Conservation (phyloP, 163 green algal species). For the Smithsoniella earleae region DNA sequence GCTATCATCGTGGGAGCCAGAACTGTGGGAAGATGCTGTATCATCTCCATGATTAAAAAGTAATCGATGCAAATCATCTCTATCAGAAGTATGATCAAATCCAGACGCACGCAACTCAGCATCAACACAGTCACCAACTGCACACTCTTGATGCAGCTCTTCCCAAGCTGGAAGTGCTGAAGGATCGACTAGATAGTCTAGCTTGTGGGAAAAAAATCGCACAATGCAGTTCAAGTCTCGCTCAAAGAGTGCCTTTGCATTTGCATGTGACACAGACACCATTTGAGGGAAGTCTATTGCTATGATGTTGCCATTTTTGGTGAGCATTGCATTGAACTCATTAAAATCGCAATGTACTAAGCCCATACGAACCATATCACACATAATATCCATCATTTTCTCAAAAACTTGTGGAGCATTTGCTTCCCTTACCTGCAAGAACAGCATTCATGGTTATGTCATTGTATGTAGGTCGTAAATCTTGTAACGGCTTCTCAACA, state of each 20-base stretch:
- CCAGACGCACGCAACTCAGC: constrained; percentile 28
- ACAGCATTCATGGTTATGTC: no score
- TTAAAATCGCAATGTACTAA: constrained; percentile 99
- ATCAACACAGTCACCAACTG: neutral
- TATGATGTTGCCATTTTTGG: constrained; percentile 55
- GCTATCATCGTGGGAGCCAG: no score
- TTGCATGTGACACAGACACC: constrained; percentile 82
- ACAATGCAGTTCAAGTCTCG: constrained; percentile 82
- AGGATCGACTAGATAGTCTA: neutral
- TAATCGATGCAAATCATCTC: neutral
- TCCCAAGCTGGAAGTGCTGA: neutral
- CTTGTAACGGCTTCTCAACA: neutral
- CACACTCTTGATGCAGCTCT: neutral
- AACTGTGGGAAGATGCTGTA: no score
- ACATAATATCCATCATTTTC: constrained; percentile 71
- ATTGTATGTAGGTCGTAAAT: neutral
- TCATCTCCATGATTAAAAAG: neutral
- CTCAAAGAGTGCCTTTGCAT: constrained; percentile 85
- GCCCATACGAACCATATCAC: constrained; percentile 64
- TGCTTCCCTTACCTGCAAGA: constrained; percentile 56
- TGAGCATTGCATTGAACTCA: constrained; percentile 97
- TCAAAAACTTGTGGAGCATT: constrained; percentile 63
- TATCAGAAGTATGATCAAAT: neutral
- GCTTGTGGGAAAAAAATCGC: constrained; percentile 43
- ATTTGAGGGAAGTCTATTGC: constrained; percentile 99